These are phyloP conservation scores for Lichina pygmaea DNA, from an alignment of 495 filamentous ascomycete genomes.

Conservation along the genomic window DNA sequence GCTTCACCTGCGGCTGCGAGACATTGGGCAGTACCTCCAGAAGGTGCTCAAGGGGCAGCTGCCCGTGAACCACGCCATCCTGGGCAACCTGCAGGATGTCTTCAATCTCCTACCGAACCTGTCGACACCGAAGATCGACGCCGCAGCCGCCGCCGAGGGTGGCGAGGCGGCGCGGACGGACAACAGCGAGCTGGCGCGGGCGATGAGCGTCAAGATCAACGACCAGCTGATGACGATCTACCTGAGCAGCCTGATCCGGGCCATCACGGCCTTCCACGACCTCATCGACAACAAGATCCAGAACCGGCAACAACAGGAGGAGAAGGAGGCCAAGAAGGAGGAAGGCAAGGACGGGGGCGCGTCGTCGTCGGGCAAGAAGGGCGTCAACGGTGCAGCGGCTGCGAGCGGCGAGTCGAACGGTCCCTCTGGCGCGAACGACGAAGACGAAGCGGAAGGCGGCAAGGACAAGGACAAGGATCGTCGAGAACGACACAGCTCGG, in stretches of 20 bases:
- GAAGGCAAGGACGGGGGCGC: constrained; percentile 19
- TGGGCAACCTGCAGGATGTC: constrained; percentile 93
- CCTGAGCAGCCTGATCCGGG: constrained; percentile 79
- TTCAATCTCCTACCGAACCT: constrained; percentile 97
- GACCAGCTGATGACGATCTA: constrained; percentile 98
- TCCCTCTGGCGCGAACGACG: constrained; percentile 20
- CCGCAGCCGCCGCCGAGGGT: constrained; percentile 16
- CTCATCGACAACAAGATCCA: constrained; percentile 99
- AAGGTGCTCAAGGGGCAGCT: constrained; percentile 82
- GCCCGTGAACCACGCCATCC: constrained; percentile 88
- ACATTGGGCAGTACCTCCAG: constrained; percentile 85
- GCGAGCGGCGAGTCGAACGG: constrained; percentile 25
- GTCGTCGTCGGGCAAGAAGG: constrained; percentile 10
- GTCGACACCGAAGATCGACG: constrained; percentile 38
- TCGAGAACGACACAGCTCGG: too few species aligned
- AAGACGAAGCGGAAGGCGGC: constrained; percentile 14
- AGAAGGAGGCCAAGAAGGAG: constrained; percentile 57
- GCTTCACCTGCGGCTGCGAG: constrained; percentile 77
- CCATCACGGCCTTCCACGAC: constrained; percentile 97
- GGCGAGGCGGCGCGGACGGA: constrained; percentile 25
- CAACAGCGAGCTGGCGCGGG: constrained; percentile 63
- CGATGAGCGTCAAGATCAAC: constrained; percentile 94
- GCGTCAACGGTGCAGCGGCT: constrained; percentile 9
- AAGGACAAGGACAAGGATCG: background rate
- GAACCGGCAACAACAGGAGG: constrained; percentile 89